Evolutionary conservation across 2,329 filamentous ascomycete genomes (phyloP).

Genomic region (Cryoendolithus antarcticus): DNA sequence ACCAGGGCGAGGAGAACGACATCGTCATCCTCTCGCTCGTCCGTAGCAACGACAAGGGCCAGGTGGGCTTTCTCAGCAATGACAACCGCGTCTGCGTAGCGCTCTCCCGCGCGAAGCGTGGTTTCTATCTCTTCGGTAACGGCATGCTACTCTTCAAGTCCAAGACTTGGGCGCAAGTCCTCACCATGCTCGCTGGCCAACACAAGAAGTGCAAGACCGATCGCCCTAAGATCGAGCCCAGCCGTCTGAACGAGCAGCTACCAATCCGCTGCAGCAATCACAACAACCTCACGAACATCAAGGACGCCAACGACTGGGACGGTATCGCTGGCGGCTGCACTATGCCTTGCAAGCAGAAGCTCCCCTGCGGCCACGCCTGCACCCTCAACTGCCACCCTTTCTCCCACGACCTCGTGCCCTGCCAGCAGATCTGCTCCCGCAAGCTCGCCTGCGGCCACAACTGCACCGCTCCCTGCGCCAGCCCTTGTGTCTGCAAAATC

Average conservation of each 20-base stretch:
- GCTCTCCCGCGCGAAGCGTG: slow-evolving; percentile 58
- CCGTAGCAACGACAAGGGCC: slow-evolving; percentile 46
- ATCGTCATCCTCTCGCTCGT: slow-evolving; percentile 71
- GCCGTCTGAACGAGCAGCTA: slow-evolving; percentile 13
- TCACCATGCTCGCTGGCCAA: slow-evolving; percentile 17
- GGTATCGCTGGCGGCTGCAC: slow-evolving; percentile 42
- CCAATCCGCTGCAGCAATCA: slow-evolving; percentile 19
- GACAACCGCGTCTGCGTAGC: slow-evolving; percentile 51
- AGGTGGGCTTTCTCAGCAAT: slow-evolving; percentile 63
- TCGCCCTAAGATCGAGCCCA: slow-evolving; percentile 8
- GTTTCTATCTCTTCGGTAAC: slow-evolving; percentile 80
- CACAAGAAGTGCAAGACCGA: slow-evolving; percentile 6
- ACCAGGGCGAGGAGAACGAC: slow-evolving; percentile 85
- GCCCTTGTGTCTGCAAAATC: slow-evolving; percentile 20
- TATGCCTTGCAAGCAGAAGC: slow-evolving; percentile 30
- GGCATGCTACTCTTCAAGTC: slow-evolving; percentile 34
- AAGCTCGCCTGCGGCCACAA: slow-evolving; percentile 27
- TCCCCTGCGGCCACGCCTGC: slow-evolving; percentile 43
- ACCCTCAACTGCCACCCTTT: slow-evolving; percentile 40
- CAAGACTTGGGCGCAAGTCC: slow-evolving; percentile 17
- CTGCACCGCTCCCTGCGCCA: slow-evolving; percentile 24
- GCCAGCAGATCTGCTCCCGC: slow-evolving; percentile 19
- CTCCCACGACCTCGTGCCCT: slow-evolving; percentile 23
- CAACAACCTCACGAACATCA: slow-evolving; percentile 10
- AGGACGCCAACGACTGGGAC: slow-evolving; percentile 42